A percentile compares a stretch with the other conserved stretches of the same genome.
Conservation (phyloP, 2,329 filamentous ascomycete species). For the Claviceps capensis region DNA sequence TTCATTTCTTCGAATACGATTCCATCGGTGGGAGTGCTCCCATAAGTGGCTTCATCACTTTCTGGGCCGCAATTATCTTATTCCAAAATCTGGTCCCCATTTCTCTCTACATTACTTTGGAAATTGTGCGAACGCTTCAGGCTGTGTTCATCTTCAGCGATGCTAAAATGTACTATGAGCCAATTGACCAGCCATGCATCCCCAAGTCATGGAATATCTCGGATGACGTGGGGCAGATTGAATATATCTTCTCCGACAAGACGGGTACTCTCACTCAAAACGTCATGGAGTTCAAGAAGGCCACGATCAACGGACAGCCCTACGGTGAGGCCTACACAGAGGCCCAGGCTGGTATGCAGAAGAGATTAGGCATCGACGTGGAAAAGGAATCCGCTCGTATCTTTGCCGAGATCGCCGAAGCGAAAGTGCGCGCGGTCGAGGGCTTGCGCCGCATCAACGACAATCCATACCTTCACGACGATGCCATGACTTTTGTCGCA, state of each 20-base stretch:
- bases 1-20: slow-evolving; percentile 72
- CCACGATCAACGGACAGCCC: slow-evolving; percentile 85
- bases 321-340: slow-evolving; percentile 98
- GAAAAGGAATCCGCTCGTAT: slow-evolving; percentile 65
- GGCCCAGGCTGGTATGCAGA: slow-evolving; percentile 91
- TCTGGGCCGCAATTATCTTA: slow-evolving; percentile 86
- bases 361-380: slow-evolving; percentile 74
- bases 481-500: slow-evolving; percentile 82
- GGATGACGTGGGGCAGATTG: slow-evolving; percentile 92
- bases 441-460: slow-evolving; percentile 65
- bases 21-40: slow-evolving; percentile 62
- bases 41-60: slow-evolving; percentile 86
- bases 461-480: slow-evolving; percentile 83
- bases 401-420: slow-evolving; percentile 63
- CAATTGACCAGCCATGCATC: slow-evolving; percentile 84
- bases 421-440: slow-evolving; percentile 58
- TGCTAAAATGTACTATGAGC: slow-evolving; percentile 91
- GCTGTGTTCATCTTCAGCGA: slow-evolving; percentile 98
- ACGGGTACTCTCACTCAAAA: slow-evolving; percentile 94
- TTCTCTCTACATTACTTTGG: slow-evolving; percentile 91
- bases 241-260: slow-evolving; percentile 99
- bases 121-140: slow-evolving; percentile 86
- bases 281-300: slow-evolving; percentile 99
- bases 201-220: slow-evolving; percentile 99
- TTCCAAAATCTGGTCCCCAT: slow-evolving; percentile 99